Base-by-base conservation (phyloP, 305 asterid genomes). In the Ilex paraguariensis region DNA sequence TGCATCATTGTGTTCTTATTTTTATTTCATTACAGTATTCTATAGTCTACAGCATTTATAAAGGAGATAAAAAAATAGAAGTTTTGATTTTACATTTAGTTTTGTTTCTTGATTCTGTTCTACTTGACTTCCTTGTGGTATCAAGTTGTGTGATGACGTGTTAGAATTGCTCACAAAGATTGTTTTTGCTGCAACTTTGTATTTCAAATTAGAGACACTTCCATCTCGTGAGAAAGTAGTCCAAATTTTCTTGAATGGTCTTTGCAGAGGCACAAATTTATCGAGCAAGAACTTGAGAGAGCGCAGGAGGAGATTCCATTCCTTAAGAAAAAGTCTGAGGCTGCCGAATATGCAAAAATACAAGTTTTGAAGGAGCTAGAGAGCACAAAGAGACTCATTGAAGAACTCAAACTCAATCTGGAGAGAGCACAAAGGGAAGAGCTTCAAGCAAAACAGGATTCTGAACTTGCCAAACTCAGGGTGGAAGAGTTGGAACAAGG, bases 401-500 rank as follows among this genome's bases (percentile, higher is more conserved):
- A 94, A 64, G 99, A 91, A 70, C 54, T 94, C 62, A 94, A 94
- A 81, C 89, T 91, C 50, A 91, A 91, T 59, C 87, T 91, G 10
- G 98, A 94, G 73, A 74, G 88, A 81, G 95, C 91, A 33, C 94
- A 88, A 62, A 88, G 86, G 6, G 97, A 94, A 64, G 99, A 94
- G 59, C 85, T 87, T 31, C 96, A 91, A 72, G 97, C 96, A 4
- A 91, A 85, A 60, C 97, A 91, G 64, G 98, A 86, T 66, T 81
- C 96, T 1, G 98, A 94, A 61, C 98, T 88, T 2, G 98, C 96
- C n/a, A 87, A 84, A 31, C 95, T 91, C 54, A 68, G 95, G 57
- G 87, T 84, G 6, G 97, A 91, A 70, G 96, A 94, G 74, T 79
- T 91, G 90, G 97, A 91, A 75, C 91, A 87, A 66, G 98, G 97